phyloP scores from a whole-genome alignment of 306 rosid genomes.

The cucumber (Cucumis sativus) region DNA sequence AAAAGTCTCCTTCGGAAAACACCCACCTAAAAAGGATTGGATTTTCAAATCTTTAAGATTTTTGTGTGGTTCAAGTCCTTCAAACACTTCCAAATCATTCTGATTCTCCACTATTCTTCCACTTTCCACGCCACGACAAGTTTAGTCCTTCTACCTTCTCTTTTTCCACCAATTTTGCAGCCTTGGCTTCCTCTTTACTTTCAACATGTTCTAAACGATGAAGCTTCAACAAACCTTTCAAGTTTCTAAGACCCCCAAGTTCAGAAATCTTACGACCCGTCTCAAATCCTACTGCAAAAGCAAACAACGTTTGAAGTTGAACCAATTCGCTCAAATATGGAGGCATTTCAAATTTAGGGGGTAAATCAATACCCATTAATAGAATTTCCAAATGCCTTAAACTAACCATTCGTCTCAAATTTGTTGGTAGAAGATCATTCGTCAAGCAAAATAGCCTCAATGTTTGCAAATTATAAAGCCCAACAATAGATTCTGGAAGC shows the following conservation, averaged over 20 bases:
- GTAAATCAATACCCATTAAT: too few relatives aligned
- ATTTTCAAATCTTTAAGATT: neutral
- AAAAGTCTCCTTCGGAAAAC: neutral
- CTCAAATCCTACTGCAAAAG: neutral
- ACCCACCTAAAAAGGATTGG: neutral
- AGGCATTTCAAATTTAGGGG: neutral
- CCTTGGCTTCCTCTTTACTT: neutral
- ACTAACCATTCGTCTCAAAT: neutral
- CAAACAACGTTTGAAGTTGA: neutral
- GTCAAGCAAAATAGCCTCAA: too few relatives aligned
- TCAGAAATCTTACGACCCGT: neutral
- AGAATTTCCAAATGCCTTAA: neutral
- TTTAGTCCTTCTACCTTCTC: neutral
- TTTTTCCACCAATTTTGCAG: neutral
- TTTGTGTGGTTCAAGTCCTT: too few relatives aligned
- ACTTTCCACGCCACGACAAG: rapidly evolving
- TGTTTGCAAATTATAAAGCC: neutral
- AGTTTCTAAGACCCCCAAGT: neutral
- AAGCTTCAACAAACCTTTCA: neutral
- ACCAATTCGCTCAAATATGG: neutral
- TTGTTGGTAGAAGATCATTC: neutral
- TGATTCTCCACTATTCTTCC: too few relatives aligned
- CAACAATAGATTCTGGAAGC: neutral
- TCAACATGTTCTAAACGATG: neutral
- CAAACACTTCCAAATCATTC: too few relatives aligned